Conservation (phyloP, 305 asterid genomes). For the Plantago coronopus region DNA sequence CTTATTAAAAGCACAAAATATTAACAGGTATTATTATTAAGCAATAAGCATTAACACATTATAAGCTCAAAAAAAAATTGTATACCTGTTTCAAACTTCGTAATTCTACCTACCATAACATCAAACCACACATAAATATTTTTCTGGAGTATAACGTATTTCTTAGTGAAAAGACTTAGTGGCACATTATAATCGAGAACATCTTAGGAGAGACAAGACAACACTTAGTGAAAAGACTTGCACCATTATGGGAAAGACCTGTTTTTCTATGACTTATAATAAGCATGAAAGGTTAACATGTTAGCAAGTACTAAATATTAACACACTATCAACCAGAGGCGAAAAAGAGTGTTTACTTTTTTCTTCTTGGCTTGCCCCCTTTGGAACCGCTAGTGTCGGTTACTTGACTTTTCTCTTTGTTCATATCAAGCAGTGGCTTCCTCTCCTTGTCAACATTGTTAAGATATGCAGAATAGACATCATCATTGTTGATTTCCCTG, state of each 20-base stretch:
- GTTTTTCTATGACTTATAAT: no score
- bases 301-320: background rate
- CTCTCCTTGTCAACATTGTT: slow-evolving; percentile 52
- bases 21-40: background rate
- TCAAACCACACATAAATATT: no score
- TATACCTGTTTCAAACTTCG: slow-evolving; percentile 73
- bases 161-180: no score
- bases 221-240: no score
- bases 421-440: slow-evolving; percentile 57
- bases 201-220: no score
- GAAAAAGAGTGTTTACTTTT: slow-evolving; percentile 40
- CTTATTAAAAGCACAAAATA: background rate
- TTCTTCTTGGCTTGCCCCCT: slow-evolving; percentile 57
- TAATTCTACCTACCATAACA: no score
- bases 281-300: background rate
- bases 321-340: background rate
- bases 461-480: slow-evolving; percentile 17
- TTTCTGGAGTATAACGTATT: no score
- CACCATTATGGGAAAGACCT: no score
- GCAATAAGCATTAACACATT: no score
- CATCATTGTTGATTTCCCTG: slow-evolving; percentile 10
- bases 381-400: slow-evolving; percentile 37
- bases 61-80: background rate
- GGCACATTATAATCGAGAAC: no score
- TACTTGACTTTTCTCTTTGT: slow-evolving; percentile 40